Percentiles rank a stretch among this genome's conserved stretches.
Conservation (phyloP, 2,329 filamentous ascomycete genomes). For the Scleromitrula shiraiana region DNA sequence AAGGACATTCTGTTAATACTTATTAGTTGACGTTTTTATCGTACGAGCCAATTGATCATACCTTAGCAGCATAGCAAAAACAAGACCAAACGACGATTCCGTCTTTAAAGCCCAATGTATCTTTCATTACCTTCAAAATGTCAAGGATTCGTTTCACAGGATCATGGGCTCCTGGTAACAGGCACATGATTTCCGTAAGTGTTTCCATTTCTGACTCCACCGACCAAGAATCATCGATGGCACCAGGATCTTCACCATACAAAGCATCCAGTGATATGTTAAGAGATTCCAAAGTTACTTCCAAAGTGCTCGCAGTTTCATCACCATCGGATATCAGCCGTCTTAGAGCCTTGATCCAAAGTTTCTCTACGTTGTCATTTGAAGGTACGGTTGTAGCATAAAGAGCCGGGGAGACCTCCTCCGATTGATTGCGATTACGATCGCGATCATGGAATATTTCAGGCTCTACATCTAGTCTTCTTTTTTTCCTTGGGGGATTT, state of each 20-base stretch:
- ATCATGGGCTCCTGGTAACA: neutral
- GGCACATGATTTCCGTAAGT: neutral
- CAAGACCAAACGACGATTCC: slow-evolving; percentile 9
- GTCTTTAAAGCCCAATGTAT: slow-evolving; percentile 4
- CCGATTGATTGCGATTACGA: too few relatives aligned
- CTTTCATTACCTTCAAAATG: slow-evolving; percentile 5
- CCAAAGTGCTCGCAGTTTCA: neutral
- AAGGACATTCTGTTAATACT: neutral
- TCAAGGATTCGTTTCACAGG: neutral
- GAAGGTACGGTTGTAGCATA: neutral
- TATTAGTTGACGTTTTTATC: neutral
- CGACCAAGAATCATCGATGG: neutral
- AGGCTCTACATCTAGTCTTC: too few relatives aligned
- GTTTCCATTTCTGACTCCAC: neutral
- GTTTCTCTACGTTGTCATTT: neutral
- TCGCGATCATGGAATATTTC: too few relatives aligned
- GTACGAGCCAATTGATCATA: neutral
- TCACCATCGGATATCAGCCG: neutral
- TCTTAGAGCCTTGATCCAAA: neutral
- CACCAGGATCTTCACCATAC: neutral
- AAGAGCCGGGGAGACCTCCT: neutral
- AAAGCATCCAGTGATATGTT: neutral
- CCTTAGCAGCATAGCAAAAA: neutral
- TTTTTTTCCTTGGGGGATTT: too few relatives aligned
- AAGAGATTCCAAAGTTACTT: neutral